phyloP scores from a whole-genome alignment of 1,139 yeast species.

The Suhomyces chickasaworum region DNA sequence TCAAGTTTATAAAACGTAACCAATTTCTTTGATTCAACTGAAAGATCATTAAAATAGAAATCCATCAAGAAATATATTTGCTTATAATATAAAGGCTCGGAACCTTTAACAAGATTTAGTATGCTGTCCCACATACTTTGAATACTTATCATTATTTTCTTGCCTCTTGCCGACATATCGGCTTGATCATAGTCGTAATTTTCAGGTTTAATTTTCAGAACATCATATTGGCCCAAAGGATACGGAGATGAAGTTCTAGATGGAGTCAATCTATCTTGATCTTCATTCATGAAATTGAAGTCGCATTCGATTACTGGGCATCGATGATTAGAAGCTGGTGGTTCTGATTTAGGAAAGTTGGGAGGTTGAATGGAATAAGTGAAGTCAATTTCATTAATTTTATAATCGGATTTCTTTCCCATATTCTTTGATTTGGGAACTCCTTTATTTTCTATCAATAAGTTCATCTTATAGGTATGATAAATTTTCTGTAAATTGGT shows the following conservation, averaged over 20 bases:
- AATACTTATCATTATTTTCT: slow-evolving; percentile 17
- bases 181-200: slow-evolving; percentile 6
- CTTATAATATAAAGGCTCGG: slow-evolving; percentile 25
- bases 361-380: slow-evolving; percentile 23
- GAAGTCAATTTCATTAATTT: slow-evolving; percentile 30
- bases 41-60: slow-evolving; percentile 29
- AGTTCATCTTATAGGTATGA: slow-evolving; percentile 38
- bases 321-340: slow-evolving; percentile 17
- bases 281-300: slow-evolving; percentile 40
- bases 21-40: slow-evolving; percentile 27
- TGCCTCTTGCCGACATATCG: slow-evolving; percentile 11
- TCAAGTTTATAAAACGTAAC: slow-evolving; percentile 32
- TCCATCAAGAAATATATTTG: slow-evolving; percentile 40
- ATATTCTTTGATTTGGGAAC: slow-evolving; percentile 3
- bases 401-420: slow-evolving; percentile 17
- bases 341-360: slow-evolving; percentile 1
- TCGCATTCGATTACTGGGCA: slow-evolving; percentile 50
- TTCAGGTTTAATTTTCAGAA: not conserved
- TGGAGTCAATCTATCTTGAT: slow-evolving; percentile 11
- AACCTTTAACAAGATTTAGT: slow-evolving; percentile 25
- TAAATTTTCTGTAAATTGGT: slow-evolving; percentile 45
- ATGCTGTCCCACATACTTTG: slow-evolving; percentile 34
- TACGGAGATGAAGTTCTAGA: slow-evolving; percentile 11
- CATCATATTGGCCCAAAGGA: slow-evolving; percentile 2
- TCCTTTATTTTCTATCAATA: slow-evolving; percentile 16